Evolutionary conservation across 352 stramenopile genomes (phyloP).

Genomic region (Pythium folliculosum): DNA sequence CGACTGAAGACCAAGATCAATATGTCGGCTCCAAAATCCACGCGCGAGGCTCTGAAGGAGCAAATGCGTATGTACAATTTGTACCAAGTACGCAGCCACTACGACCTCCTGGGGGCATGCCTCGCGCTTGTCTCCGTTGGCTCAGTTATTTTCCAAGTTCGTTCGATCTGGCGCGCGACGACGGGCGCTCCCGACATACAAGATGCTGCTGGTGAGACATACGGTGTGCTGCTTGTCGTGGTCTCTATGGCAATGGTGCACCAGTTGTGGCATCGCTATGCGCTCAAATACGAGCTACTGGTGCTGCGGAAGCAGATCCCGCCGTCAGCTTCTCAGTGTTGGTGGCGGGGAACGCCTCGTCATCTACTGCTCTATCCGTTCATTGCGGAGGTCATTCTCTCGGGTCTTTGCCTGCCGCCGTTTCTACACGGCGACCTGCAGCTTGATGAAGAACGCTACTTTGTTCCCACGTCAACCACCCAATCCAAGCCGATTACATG

Average conservation of each 20-base stretch:
- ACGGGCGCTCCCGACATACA: slow-evolving; percentile 19
- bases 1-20: slow-evolving; percentile 25
- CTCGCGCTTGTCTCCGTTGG: slow-evolving; percentile 37
- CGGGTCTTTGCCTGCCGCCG: slow-evolving; percentile 45
- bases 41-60: slow-evolving; percentile 25
- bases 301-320: slow-evolving; percentile 52
- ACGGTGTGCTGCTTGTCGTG: slow-evolving; percentile 41
- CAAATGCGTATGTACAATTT: slow-evolving; percentile 20
- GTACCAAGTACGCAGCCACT: slow-evolving; percentile 24
- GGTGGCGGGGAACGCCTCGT: slow-evolving; percentile 28
- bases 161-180: slow-evolving; percentile 51
- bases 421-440: slow-evolving; percentile 47
- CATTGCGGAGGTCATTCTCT: slow-evolving; percentile 45
- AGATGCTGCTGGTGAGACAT: slow-evolving; percentile 49
- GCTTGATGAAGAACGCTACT: slow-evolving; percentile 52
- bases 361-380: slow-evolving; percentile 44
- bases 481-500: slow-evolving; percentile 1
- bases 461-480: neutral
- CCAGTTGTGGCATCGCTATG: slow-evolving; percentile 51
- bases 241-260: slow-evolving; percentile 45
- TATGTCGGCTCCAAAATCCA: slow-evolving; percentile 19
- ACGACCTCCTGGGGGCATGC: slow-evolving; percentile 20
- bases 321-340: slow-evolving; percentile 5
- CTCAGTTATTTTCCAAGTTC: slow-evolving; percentile 54
- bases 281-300: slow-evolving; percentile 57